Base-by-base conservation (phyloP, 2,329 filamentous ascomycete species). In the Dryadomyces sulphureus region DNA sequence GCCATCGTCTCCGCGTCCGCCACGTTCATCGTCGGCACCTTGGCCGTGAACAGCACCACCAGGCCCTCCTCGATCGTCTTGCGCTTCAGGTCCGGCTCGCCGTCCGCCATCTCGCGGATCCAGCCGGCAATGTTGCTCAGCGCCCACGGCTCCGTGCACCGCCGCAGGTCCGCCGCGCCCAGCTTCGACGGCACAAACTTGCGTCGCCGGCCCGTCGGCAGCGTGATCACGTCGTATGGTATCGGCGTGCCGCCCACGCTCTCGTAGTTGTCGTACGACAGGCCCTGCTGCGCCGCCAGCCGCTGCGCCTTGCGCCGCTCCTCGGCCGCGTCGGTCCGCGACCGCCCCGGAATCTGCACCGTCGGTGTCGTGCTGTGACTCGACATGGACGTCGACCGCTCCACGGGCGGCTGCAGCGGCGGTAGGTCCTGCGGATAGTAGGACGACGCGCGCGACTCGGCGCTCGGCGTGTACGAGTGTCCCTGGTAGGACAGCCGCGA, bases 21-120 rank as follows among this genome's bases (percentile, higher is more conserved):
- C 38, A 92, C 90, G 55, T 98, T 96, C 87, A 98, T 95, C 0
- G 88, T 98, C 0, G 92, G 89, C 1, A 98, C 88, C 62, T 95
- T 96, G 63, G 85, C 77, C 2, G 86, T 94, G 60, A 98, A 96
- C 7, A 98, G 69, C 25, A 81, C 84, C 38, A 94, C 80, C 38
- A 98, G 71, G 2, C 86, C 89, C 54, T 96, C 89, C 48, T 87
- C 81, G 44, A 98, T 79, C 2, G 84, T 81, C 57, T 87, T 84
- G 57, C 84, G 77, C 59, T 84, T 88, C 41, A 98, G 66, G 61
- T 98, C 88, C 11, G 81, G 79, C 57, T 95, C 90, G 35, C 90
- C 89, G 54, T 95, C 89, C 11, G 86, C 86, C 75, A 96, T 82
- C 47, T 83, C 79, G 49, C 84, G 81, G 49, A 96, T 72, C 92